Base-by-base conservation (phyloP, 2,329 filamentous ascomycete species). In the Arthroderma uncinatum region DNA sequence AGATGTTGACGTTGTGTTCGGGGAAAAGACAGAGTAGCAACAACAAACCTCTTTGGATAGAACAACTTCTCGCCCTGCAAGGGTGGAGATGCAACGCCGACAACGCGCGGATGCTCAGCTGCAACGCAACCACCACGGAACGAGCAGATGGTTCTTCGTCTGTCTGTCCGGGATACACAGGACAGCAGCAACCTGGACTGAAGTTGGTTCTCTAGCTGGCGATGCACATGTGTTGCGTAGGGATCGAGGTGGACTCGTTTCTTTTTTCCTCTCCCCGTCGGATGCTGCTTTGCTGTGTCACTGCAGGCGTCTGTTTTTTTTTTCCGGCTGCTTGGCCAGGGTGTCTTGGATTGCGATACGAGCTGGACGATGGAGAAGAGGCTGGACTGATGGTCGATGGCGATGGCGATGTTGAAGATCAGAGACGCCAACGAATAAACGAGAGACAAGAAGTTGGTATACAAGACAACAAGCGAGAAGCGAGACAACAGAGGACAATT, bases 291-390 rank as follows among this genome's bases (percentile, higher is more conserved):
- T 21, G 40, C 40, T 47, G 40, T 47, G 40, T 47, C 40, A 47
- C 40, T 47, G 40, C 16, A 25, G 21, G 40, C 16, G 19, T n/a
- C 40, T 47, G 16, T 10, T 44, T 10, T 19, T 42, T 44, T 44
- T 44, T 25, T 25, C 2, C 44, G 21, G 9, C 44, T 48, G 44
- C 44, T 48, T n/a, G 44, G 44, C 44, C 44, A 28, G 44, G 44
- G 21, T 48, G 44, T 48, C 44, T 48, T 48, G 44, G 44, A 48
- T 48, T 30, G 44, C 44, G 44, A 48, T 48, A 48, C 44, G 44
- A 48, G 44, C 44, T 30, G 25, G 21, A 12, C 44, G 44, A 48
- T 48, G 44, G 44, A 44, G 40, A 21, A 16, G 23, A 7, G 10
- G 42, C n/a, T n/a, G 28, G 42, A 48, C 21, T 19, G 44, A 25